These are phyloP conservation scores for Xanthoparmelia taractica DNA, from an alignment of 495 filamentous ascomycete genomes.

Conservation along the genomic window DNA sequence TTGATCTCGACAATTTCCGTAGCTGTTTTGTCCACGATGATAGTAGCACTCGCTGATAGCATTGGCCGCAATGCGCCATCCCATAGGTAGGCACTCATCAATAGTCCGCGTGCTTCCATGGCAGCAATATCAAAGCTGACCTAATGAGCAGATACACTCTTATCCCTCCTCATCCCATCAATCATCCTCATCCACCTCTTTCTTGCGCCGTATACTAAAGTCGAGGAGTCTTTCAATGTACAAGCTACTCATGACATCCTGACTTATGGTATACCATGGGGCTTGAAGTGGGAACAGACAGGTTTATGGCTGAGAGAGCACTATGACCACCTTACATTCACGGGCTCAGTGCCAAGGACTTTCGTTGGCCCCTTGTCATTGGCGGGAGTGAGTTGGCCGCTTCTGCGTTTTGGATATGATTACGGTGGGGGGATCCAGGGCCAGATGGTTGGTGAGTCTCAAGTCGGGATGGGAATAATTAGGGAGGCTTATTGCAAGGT, in stretches of 20 bases:
- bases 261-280: slow-evolving; percentile 63
- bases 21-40: neutral
- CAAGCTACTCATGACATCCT: slow-evolving; percentile 91
- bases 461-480: slow-evolving; percentile 18
- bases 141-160: slow-evolving; percentile 37
- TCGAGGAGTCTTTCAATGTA: slow-evolving; percentile 97
- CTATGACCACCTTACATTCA: slow-evolving; percentile 90
- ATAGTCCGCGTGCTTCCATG: neutral
- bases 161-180: slow-evolving; percentile 51
- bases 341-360: slow-evolving; percentile 83
- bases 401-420: slow-evolving; percentile 37
- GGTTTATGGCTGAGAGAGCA: slow-evolving; percentile 40
- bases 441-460: slow-evolving; percentile 46
- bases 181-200: slow-evolving; percentile 69
- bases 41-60: neutral
- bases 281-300: slow-evolving; percentile 35
- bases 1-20: too few relatives aligned
- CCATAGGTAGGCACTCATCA: slow-evolving; percentile 14
- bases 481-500: too few relatives aligned
- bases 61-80: slow-evolving; percentile 20
- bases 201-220: slow-evolving; percentile 88
- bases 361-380: slow-evolving; percentile 75
- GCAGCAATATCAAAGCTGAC: slow-evolving; percentile 11
- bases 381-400: slow-evolving; percentile 57
- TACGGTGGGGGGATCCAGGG: slow-evolving; percentile 37